Conservation (phyloP, 139 green algal species). For the Micractinium conductrix region DNA sequence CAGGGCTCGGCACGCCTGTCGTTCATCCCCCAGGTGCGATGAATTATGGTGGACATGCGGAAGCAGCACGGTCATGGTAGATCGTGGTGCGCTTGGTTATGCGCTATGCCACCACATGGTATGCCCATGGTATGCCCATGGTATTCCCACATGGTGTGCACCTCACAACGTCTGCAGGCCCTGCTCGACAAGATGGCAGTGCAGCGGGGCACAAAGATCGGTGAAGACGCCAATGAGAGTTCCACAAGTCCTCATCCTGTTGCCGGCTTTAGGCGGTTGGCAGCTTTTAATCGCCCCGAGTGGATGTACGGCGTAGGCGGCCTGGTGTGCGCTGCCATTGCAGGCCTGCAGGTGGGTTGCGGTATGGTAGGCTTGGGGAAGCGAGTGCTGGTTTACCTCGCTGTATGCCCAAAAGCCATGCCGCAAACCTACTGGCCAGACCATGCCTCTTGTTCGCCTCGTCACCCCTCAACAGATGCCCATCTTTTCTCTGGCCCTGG, state of each 20-base stretch:
- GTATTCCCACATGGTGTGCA: no score
- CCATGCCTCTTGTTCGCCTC: no score
- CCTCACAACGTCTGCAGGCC: background rate
- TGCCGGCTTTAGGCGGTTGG: conserved; percentile 6
- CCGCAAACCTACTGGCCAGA: background rate
- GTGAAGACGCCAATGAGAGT: background rate
- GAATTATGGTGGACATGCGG: no score
- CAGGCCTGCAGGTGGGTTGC: conserved; percentile 26
- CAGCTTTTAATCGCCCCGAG: conserved; percentile 7
- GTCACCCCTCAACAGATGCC: conserved; percentile 1
- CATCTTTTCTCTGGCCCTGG: conserved; percentile 20
- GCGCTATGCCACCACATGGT: no score
- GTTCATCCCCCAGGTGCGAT: conserved; percentile 13
- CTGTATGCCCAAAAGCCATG: background rate
- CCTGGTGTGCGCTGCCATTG: background rate
- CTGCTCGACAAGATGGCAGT: conserved; percentile 8
- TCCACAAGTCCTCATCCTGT: no score
- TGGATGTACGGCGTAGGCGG: background rate
- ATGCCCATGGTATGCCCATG: no score
- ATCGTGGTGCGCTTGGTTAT: no score
- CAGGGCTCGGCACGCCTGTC: conserved; percentile 26
- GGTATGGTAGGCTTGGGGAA: no score
- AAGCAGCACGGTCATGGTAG: no score
- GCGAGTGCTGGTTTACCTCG: background rate
- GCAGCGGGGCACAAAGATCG: background rate